Conservation (phyloP, 108 stramenopile genomes). For the Skeletonema marinoi region DNA sequence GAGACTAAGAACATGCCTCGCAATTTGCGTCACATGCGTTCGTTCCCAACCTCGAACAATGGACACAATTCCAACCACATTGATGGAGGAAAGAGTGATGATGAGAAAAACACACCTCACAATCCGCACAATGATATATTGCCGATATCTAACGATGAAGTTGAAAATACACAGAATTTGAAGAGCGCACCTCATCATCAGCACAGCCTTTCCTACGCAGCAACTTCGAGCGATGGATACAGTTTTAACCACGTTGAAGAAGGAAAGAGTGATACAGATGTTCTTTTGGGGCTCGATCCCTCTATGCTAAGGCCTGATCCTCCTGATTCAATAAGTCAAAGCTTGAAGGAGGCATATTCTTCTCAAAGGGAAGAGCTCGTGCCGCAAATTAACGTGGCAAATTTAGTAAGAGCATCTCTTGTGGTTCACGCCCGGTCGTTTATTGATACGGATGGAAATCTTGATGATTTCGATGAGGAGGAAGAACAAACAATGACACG, state of each 20-base stretch:
- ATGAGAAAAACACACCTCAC: background rate
- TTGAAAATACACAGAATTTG: background rate
- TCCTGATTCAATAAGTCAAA: background rate
- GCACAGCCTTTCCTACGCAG: background rate
- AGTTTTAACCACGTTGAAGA: background rate
- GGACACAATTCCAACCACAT: background rate
- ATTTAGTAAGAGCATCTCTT: constrained; percentile 36
- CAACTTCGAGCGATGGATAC: background rate
- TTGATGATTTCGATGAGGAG: background rate
- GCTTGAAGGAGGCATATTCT: background rate
- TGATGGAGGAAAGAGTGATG: background rate
- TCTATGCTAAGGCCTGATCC: background rate
- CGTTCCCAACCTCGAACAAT: background rate
- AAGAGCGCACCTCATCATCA: background rate
- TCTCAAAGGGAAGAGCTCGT: background rate
- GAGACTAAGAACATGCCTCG: background rate
- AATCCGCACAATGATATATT: background rate
- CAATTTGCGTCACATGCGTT: background rate
- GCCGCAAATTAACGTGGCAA: constrained; percentile 25
- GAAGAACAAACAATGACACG: constrained; percentile 42
- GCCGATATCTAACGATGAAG: background rate
- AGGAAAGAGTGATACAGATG: background rate
- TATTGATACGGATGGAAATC: constrained; percentile 38
- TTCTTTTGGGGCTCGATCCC: background rate
- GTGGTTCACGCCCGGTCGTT: constrained; percentile 45